Evolutionary conservation across 2,329 filamentous ascomycete species (phyloP).

Genomic region (Tothia fuscella): DNA sequence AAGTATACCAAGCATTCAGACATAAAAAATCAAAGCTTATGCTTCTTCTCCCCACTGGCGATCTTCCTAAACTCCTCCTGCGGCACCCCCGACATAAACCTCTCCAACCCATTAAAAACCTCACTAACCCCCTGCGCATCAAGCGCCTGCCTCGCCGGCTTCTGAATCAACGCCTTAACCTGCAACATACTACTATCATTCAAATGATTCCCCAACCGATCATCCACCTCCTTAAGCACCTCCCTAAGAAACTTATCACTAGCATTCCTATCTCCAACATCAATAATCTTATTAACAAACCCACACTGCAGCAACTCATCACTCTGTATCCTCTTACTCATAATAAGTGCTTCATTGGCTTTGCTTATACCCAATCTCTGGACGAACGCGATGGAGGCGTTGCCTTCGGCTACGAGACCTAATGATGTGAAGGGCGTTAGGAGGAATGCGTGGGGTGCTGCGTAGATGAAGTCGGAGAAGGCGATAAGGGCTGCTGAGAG

Average conservation of each 20-base stretch:
- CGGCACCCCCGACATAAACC: slow-evolving; percentile 69
- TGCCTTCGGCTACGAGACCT: slow-evolving; percentile 82
- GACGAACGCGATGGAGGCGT: slow-evolving; percentile 66
- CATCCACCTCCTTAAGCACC: slow-evolving; percentile 70
- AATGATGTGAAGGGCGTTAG: slow-evolving; percentile 86
- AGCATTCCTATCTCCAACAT: slow-evolving; percentile 48
- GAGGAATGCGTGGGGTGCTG: slow-evolving; percentile 66
- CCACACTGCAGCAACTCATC: slow-evolving; percentile 64
- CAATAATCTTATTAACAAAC: slow-evolving; percentile 77
- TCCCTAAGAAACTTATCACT: slow-evolving; percentile 55
- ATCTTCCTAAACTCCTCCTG: slow-evolving; percentile 83
- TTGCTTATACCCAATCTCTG: slow-evolving; percentile 66
- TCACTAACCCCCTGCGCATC: slow-evolving; percentile 71
- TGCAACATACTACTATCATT: slow-evolving; percentile 65
- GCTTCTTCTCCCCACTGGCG: slow-evolving; percentile 78
- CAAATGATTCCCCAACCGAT: slow-evolving; percentile 67
- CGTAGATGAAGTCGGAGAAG: slow-evolving; percentile 88
- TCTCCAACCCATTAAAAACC: slow-evolving; percentile 72
- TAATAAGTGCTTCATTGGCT: slow-evolving; percentile 86
- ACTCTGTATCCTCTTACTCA: slow-evolving; percentile 65
- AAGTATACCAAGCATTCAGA: too few species aligned
- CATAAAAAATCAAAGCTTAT: slow-evolving; percentile 68
- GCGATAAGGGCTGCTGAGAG: slow-evolving; percentile 73
- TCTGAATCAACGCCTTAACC: slow-evolving; percentile 74
- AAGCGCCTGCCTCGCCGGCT: slow-evolving; percentile 58